These are phyloP conservation scores for Podila epigama DNA, from an alignment of 192 early-diverging fungal genomes.

Conservation along the genomic window DNA sequence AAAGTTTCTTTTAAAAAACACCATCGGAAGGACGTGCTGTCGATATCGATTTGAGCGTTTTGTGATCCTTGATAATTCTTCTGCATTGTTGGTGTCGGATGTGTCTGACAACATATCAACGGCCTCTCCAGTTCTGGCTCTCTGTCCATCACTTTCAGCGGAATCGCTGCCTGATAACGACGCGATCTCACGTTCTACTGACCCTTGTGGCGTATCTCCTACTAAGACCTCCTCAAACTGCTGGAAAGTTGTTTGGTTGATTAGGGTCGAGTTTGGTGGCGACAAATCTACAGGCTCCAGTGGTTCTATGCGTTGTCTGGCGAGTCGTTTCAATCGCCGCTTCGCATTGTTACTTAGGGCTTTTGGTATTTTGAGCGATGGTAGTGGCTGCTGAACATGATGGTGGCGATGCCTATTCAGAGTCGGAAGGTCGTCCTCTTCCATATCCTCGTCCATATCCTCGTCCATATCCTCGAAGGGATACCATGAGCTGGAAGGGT, in stretches of 20 bases:
- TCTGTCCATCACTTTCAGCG: not conserved
- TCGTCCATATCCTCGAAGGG: no score
- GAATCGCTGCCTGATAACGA: no score
- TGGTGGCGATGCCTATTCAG: conserved; percentile 6
- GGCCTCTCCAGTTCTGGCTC: not conserved
- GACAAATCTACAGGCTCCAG: conserved; percentile 5
- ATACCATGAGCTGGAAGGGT: not conserved
- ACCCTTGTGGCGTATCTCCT: no score
- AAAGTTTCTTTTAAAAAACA: conserved; percentile 17
- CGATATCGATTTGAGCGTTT: not conserved
- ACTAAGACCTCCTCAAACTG: no score
- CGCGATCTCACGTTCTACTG: no score
- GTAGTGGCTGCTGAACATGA: not conserved
- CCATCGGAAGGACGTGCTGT: conserved; percentile 18
- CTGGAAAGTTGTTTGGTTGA: not conserved
- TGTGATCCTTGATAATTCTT: not conserved
- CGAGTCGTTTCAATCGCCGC: conserved; percentile 8
- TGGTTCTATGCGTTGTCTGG: not conserved
- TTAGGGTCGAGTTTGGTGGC: not conserved
- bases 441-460: no score
- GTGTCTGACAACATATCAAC: not conserved
- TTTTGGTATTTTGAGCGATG: not conserved
- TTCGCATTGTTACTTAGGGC: not conserved
- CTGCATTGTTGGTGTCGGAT: not conserved
- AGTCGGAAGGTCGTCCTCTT: conserved; percentile 18